Conservation (phyloP, 2,329 filamentous ascomycete genomes). For the Alternaria panax region DNA sequence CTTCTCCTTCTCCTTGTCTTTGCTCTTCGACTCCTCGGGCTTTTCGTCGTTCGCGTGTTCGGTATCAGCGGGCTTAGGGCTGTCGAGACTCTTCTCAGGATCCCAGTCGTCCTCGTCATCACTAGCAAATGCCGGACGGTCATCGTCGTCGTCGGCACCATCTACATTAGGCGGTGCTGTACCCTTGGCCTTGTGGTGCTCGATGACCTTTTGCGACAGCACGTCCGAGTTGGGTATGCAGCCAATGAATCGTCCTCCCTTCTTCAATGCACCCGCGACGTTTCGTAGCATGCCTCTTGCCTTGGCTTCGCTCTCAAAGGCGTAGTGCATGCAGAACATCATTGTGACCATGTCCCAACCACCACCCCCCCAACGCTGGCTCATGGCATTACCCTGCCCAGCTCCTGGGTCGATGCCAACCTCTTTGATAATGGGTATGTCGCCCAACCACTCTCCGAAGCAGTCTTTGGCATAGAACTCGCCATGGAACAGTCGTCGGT, state of each 20-base stretch:
- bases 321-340: conserved; percentile 99
- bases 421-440: conserved; percentile 80
- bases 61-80: conserved; percentile 44
- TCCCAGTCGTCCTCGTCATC: conserved; percentile 55
- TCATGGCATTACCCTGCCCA: conserved; percentile 66
- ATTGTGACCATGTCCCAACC: conserved; percentile 93
- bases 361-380: conserved; percentile 73
- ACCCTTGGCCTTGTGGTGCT: conserved; percentile 69
- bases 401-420: conserved; percentile 84
- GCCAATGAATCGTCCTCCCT: conserved; percentile 92
- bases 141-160: conserved; percentile 38
- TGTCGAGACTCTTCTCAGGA: conserved; percentile 54
- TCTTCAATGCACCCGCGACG: conserved; percentile 87
- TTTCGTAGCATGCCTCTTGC: conserved; percentile 92
- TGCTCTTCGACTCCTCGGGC: conserved; percentile 34
- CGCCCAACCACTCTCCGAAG: conserved; percentile 82
- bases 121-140: conserved; percentile 46
- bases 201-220: conserved; percentile 77
- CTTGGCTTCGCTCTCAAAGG: conserved; percentile 91
- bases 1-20: conserved; percentile 49
- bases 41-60: conserved; percentile 43
- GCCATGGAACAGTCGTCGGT: conserved; percentile 75
- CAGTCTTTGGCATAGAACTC: conserved; percentile 93
- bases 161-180: conserved; percentile 49
- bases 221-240: conserved; percentile 97